A percentile compares a stretch with the other conserved stretches of the same genome.
Evolutionary conservation across 768 basidiomycete species (phyloP).

Genomic region (Candolleomyces eurysporus): DNA sequence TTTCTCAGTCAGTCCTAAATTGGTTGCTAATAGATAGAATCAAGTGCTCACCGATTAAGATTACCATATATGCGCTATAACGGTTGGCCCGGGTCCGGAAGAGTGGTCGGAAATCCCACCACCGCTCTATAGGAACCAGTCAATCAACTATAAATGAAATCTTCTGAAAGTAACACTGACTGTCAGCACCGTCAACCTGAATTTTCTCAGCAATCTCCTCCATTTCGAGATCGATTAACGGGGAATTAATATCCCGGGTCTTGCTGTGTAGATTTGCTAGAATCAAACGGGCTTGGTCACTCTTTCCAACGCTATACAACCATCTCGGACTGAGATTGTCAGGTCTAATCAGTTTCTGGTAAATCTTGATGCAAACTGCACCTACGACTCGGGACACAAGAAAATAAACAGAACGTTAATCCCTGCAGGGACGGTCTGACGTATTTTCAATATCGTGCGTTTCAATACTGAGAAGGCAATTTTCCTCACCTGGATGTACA

Average conservation of each 20-base stretch:
- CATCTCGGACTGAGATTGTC: slow-evolving; percentile 42
- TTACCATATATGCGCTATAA: slow-evolving; percentile 49
- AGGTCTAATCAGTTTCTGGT: background rate
- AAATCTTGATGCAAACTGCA: background rate
- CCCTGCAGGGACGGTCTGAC: slow-evolving; percentile 42
- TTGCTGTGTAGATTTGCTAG: slow-evolving; percentile 49
- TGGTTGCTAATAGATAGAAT: background rate
- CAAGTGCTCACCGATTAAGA: slow-evolving; percentile 39
- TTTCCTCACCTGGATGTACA: slow-evolving; percentile 42
- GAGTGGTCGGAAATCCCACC: slow-evolving; percentile 55
- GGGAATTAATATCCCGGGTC: slow-evolving; percentile 44
- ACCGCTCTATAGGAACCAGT: slow-evolving; percentile 29
- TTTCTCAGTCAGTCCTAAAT: no score
- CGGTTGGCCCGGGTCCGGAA: slow-evolving; percentile 46
- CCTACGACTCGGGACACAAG: slow-evolving; percentile 51
- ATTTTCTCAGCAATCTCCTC: slow-evolving; percentile 53
- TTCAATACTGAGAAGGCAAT: background rate
- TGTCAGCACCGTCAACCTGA: slow-evolving; percentile 42
- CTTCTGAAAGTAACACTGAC: slow-evolving; percentile 23
- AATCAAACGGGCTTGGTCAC: slow-evolving; percentile 39
- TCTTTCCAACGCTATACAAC: slow-evolving; percentile 48
- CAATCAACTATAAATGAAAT: background rate
- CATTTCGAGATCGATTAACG: slow-evolving; percentile 50
- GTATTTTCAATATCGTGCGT: no score
- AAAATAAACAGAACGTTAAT: slow-evolving; percentile 46